Base-by-base conservation (phyloP, 1,284 basidiomycete species). In the Leccinum subfulvum region DNA sequence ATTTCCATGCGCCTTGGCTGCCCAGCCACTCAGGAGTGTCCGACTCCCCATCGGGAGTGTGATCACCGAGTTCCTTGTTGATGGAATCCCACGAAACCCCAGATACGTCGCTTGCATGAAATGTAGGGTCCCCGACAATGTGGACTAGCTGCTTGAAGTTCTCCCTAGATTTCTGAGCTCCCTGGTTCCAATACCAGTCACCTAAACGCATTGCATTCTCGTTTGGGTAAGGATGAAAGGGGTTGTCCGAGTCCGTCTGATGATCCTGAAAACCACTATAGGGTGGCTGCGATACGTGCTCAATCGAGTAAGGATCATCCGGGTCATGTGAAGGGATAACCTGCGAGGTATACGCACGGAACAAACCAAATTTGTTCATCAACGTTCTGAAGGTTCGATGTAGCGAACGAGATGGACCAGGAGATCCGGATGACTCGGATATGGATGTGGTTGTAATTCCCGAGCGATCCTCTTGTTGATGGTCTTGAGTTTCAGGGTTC, bases 171-270 rank as follows among this genome's bases (percentile, higher is more conserved):
- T 55, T 55, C 53, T 55, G 53, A 14, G 28, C 53, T 55, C 30
- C 53, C n/a, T 55, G 53, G 26, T 55, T 55, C 53, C 53, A 55
- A 35, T 55, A 55, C 53, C 53, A 55, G 53, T 55, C 53, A 8
- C 53, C 53, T 13, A 55, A 35, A 18, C n/a, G 28, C 28, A 55
- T 18, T 4, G 53, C 26, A 2, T 16, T 62, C 30, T 64, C 33
- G n/a, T 65, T 65, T 2, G 63, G 64, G 54, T 65, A 65, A 9
- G 59, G 59, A 23, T 61, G 11, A 30, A 33, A 65, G 1, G 56
- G 47, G 18, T 53, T 57, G 39, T 41, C 39, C 39, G 39, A n/a
- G n/a, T 56, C 33, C n/a, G 16, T 56, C 18, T 56, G n/a, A 21
- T 10, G 18, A 37, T 56, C 33, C 33, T 14, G 30, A 13, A 37